A percentile compares a stretch with the other conserved stretches of the same genome.
Evolutionary conservation across 495 filamentous ascomycete genomes (phyloP).

Genomic region (Trichoderma reesei): DNA sequence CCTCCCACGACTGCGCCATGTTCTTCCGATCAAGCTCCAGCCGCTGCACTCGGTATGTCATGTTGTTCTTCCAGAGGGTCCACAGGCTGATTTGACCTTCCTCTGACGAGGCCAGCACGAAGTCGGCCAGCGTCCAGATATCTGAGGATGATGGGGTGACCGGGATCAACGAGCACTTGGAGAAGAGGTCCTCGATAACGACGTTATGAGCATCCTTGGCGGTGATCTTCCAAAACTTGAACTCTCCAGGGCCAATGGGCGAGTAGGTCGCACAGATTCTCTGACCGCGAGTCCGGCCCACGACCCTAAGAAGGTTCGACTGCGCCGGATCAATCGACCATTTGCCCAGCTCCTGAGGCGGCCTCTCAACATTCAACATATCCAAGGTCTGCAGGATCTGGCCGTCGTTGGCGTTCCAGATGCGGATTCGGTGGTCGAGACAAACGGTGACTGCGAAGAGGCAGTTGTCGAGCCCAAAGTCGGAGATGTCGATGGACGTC

Average conservation of each 20-base stretch:
- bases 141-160: slow-evolving; percentile 59
- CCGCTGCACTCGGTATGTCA: slow-evolving; percentile 61
- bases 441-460: slow-evolving; percentile 72
- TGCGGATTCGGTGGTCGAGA: slow-evolving; percentile 74
- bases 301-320: slow-evolving; percentile 60
- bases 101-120: slow-evolving; percentile 47
- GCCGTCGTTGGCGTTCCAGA: slow-evolving; percentile 73
- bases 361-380: slow-evolving; percentile 43
- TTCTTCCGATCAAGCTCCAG: slow-evolving; percentile 28
- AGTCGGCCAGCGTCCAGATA: slow-evolving; percentile 82
- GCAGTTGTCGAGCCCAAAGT: slow-evolving; percentile 29
- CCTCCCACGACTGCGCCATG: slow-evolving; percentile 48
- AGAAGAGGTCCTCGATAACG: slow-evolving; percentile 60
- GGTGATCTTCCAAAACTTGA: slow-evolving; percentile 87
- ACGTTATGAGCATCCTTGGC: slow-evolving; percentile 51
- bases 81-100: slow-evolving; percentile 51
- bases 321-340: slow-evolving; percentile 69
- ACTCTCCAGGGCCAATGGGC: slow-evolving; percentile 73
- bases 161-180: slow-evolving; percentile 52
- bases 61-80: slow-evolving; percentile 81
- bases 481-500: slow-evolving; percentile 48
- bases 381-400: slow-evolving; percentile 63
- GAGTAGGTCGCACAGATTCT: slow-evolving; percentile 79
- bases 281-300: slow-evolving; percentile 52
- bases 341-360: slow-evolving; percentile 47